Percentiles rank a stretch among this genome's conserved stretches.
These are phyloP conservation scores for Tolypocladium cylindrosporum DNA, from an alignment of 2,329 filamentous ascomycete species.

Conservation along the genomic window DNA sequence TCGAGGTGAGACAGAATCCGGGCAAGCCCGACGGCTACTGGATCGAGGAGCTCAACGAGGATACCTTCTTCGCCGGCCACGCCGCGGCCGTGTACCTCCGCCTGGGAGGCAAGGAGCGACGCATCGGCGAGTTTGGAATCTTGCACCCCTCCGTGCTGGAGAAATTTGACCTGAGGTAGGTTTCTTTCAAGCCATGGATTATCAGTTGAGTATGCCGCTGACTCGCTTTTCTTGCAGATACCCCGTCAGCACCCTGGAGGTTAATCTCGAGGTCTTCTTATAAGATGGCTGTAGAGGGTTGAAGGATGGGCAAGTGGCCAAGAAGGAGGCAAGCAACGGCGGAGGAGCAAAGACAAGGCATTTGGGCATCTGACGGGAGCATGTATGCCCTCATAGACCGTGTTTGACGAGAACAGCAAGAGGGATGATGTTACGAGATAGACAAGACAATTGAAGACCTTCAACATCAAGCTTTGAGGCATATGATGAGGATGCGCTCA, in stretches of 20 bases:
- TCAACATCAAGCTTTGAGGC: background rate
- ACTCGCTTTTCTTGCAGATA: slow-evolving; percentile 40
- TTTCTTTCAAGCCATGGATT: slow-evolving; percentile 2
- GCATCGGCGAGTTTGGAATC: slow-evolving; percentile 87
- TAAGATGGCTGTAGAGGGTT: slow-evolving; percentile 25
- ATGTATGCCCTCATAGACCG: background rate
- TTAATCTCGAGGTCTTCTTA: slow-evolving; percentile 91
- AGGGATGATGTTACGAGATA: slow-evolving; percentile 14
- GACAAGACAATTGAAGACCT: slow-evolving; percentile 12
- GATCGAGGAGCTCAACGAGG: slow-evolving; percentile 85
- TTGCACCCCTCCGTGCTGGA: slow-evolving; percentile 87
- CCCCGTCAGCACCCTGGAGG: slow-evolving; percentile 86
- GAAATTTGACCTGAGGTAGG: slow-evolving; percentile 79
- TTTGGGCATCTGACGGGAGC: background rate
- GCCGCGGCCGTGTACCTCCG: slow-evolving; percentile 76
- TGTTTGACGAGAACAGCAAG: slow-evolving; percentile 1
- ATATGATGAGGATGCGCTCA: background rate
- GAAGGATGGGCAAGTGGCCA: background rate
- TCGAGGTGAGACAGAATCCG: slow-evolving; percentile 42
- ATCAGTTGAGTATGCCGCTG: background rate
- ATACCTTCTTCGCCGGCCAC: slow-evolving; percentile 86
- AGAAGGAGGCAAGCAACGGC: background rate
- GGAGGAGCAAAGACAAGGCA: background rate
- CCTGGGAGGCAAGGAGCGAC: slow-evolving; percentile 59
- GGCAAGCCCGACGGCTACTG: slow-evolving; percentile 69